Evolutionary conservation across 495 filamentous ascomycete species (phyloP), one percentile per base, ranked within the genome.

Genomic region (Achaetomiella virescens): DNA sequence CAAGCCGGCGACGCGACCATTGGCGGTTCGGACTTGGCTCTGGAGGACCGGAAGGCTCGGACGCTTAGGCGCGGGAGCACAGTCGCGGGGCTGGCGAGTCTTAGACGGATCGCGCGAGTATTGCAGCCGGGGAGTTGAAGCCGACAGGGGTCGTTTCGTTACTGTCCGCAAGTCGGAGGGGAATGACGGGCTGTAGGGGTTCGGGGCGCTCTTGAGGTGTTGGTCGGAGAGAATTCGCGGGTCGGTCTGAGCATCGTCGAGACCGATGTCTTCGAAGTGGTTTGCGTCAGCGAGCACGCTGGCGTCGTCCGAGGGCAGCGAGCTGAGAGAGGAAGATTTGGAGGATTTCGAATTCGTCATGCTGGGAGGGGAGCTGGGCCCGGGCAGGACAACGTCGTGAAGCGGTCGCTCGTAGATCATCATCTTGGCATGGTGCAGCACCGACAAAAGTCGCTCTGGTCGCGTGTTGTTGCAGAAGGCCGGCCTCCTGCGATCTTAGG

Each of bases 251-350:
- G 55, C 64, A 50, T 89, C 82, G 63, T 96, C 90, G 8, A 98
- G 80, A 10, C 87, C 88, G 60, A 97, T 95, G 48, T 97, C 93
- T 68, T 98, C 93, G 63, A 97, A 97, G 63, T 97, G 84, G 48
- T 78, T 80, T 38, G 84, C 79, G 65, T 92, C 86, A 31, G 82
- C 79, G 40, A 88, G 77, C 55, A 80, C 79, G 54, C 76, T 80
- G 53, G 83, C 81, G 27, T 84, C 78, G 60, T 85, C 87, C 40
- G 85, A 85, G 43, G 83, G 81, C 25, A 87, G 83, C 14, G 86
- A 95, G 60, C 84, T 84, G 56, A 91, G 84, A n/a, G 91, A 93
- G 15, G 89, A 93, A 33, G 86, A 89, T 66, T 95, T 93, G 54
- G 89, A 95, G 54, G 89, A 93, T 65, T 89, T 92, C 41, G 90